Evolutionary conservation across 176 grass and related monocot species (phyloP).

Genomic region (Lolium rigidum): DNA sequence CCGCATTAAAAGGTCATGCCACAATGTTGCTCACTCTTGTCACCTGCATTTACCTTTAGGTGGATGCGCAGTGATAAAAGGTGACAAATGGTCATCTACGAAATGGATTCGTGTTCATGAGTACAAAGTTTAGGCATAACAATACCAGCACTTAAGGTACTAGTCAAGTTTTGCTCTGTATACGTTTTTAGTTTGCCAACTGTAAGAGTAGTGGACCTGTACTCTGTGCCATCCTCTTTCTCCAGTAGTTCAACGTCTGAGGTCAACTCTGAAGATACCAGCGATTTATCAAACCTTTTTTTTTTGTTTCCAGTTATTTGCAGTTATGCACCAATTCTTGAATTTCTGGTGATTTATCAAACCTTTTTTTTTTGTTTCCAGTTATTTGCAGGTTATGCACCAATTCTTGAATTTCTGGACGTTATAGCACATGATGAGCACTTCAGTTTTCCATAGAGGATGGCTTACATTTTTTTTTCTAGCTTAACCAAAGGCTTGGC

Average conservation of each 20-base stretch:
- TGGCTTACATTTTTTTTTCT: conserved; percentile 37
- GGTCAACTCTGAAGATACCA: conserved; percentile 13
- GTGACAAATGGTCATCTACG: conserved; percentile 95
- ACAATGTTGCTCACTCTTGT: conserved; percentile 14
- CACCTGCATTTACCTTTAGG: conserved; percentile 49
- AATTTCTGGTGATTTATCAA: no score
- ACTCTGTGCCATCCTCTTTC: background rate
- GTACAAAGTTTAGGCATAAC: conserved; percentile 65
- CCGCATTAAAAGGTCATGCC: background rate
- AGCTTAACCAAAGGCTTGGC: conserved; percentile 21
- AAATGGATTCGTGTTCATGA: conserved; percentile 94
- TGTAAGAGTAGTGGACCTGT: conserved; percentile 11
- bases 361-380: conserved; percentile 31
- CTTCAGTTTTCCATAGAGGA: conserved; percentile 53
- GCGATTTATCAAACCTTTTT: background rate
- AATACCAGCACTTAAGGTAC: conserved; percentile 45
- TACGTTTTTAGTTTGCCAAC: background rate
- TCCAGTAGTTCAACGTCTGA: background rate
- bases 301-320: conserved; percentile 38
- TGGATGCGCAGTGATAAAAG: conserved; percentile 88
- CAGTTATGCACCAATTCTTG: conserved; percentile 30
- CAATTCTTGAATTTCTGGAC: conserved; percentile 14
- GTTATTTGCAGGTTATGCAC: conserved; percentile 43
- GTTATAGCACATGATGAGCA: conserved; percentile 49
- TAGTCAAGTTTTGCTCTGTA: background rate